Evolutionary conservation across 2,329 filamentous ascomycete species (phyloP).

Genomic region (Neospermospora avenae): DNA sequence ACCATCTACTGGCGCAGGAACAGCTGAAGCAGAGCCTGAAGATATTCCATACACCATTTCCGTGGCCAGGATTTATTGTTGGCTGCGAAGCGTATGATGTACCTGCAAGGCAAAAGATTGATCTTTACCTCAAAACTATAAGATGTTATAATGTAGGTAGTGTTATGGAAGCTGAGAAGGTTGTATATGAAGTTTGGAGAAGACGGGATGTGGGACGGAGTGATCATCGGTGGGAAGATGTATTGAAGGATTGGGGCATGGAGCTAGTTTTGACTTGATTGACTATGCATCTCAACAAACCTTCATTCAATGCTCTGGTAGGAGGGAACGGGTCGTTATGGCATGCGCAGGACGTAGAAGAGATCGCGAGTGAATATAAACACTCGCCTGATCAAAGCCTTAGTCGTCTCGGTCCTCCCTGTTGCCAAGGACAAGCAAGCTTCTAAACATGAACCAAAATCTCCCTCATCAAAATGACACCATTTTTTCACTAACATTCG

Average conservation of each 20-base stretch:
- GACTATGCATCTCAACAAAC: not conserved
- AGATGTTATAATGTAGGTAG: constrained; percentile 16
- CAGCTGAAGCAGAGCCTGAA: constrained; percentile 13
- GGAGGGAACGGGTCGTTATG: not conserved
- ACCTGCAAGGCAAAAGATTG: constrained; percentile 10
- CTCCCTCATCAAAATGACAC: too few species aligned
- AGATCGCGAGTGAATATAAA: not conserved
- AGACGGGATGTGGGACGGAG: constrained; percentile 10
- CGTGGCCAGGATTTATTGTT: constrained; percentile 19
- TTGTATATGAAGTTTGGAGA: constrained; percentile 19
- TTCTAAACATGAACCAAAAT: not conserved
- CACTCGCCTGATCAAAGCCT: not conserved
- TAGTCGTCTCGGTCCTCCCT: too few species aligned
- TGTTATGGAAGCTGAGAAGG: constrained; percentile 13
- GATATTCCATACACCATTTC: constrained; percentile 12
- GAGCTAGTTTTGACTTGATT: constrained; percentile 16
- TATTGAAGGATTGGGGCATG: constrained; percentile 16
- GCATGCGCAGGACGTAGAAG: not conserved
- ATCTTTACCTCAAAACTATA: constrained; percentile 14
- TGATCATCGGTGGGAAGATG: constrained; percentile 17
- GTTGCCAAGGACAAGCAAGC: not conserved
- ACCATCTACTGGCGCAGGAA: constrained; percentile 17
- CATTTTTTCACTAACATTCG: too few species aligned
- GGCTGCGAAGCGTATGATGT: constrained; percentile 18
- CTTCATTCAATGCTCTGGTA: not conserved